Evolutionary conservation across 2,329 filamentous ascomycete species (phyloP), one percentile per base, ranked within the genome.

Genomic region (Aureobasidium sp.): DNA sequence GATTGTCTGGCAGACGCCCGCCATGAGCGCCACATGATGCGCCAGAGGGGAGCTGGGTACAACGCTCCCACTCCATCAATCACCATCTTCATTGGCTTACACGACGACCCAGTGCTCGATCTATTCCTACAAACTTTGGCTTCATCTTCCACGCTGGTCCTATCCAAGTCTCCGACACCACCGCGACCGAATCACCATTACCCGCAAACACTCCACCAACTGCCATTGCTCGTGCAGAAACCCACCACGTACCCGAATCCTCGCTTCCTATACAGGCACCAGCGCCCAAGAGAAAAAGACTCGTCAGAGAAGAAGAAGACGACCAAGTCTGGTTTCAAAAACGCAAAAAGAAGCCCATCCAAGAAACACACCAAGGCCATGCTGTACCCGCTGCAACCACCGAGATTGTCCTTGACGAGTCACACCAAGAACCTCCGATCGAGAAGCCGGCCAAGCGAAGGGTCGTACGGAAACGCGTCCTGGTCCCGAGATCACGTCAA

Each of bases 41-140:
- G 63, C 47, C 61, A 63, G 27, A 38, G 63, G 45, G 63, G 63
- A 21, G 61, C 61, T 40, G 60, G 60, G 62, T 64, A 60, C 27
- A 58, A n/a, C 35, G 27, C 17, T 15, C n/a, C 2, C 4, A 7
- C 1, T 7, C 2, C 8, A 2, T 1, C 11, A n/a, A 15, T 11
- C 11, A 19, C 13, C 23, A 27, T n/a, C 2, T 8, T 7, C n/a
- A 55, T 1, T 31, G 11, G 13, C 45, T 46, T 7, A 59, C 29
- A n/a, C 21, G 10, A 15, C 13, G 6, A 13, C 9, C 7, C 17
- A 51, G 57, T 40, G 47, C 47, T 25, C 58, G 58, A 27, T n/a
- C 47, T 23, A 60, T 60, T 40, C 21, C 47, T 23, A 45, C 47
- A 40, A 60, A 46, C 23, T 60, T 60, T 38, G 58, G 47, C 9